Evolutionary conservation across 495 filamentous ascomycete genomes (phyloP).

Genomic region (Choiromyces venosus): DNA sequence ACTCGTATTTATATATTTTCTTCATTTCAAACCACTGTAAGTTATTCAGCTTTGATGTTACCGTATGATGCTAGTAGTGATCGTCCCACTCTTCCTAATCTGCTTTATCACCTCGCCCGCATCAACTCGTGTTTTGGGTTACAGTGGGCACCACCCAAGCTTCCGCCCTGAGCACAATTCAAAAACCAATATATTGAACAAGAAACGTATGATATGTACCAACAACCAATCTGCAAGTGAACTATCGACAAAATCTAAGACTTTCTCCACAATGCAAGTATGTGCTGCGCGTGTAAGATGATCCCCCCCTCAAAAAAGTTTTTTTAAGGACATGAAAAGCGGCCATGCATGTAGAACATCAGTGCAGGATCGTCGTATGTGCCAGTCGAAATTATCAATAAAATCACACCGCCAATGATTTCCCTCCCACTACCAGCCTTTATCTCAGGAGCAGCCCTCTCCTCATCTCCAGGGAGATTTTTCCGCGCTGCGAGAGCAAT

Average conservation of each 20-base stretch:
- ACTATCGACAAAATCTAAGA: not conserved
- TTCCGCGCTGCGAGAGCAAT: conserved; percentile 40
- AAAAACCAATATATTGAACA: not conserved
- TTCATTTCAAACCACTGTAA: no score
- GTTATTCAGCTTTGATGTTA: no score
- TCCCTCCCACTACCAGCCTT: conserved; percentile 43
- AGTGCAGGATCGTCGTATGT: not conserved
- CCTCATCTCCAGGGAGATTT: conserved; percentile 16
- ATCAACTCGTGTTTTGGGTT: no score
- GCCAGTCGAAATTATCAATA: not conserved
- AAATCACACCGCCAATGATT: conserved; percentile 8
- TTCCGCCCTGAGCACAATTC: not conserved
- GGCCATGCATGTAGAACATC: not conserved
- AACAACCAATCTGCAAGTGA: not conserved
- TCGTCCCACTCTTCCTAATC: no score
- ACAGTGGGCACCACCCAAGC: not conserved
- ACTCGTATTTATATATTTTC: no score
- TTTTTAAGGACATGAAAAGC: no score
- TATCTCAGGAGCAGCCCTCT: conserved; percentile 7
- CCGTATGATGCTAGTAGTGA: no score
- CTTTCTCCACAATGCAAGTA: not conserved
- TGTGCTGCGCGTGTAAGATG: not conserved
- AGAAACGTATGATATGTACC: not conserved
- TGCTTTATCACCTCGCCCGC: no score
- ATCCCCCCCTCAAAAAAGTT: no score